A percentile compares a stretch with the other conserved stretches of the same genome.
phyloP scores from a whole-genome alignment of 2,329 filamentous ascomycete genomes.

The Geosmithia flava region DNA sequence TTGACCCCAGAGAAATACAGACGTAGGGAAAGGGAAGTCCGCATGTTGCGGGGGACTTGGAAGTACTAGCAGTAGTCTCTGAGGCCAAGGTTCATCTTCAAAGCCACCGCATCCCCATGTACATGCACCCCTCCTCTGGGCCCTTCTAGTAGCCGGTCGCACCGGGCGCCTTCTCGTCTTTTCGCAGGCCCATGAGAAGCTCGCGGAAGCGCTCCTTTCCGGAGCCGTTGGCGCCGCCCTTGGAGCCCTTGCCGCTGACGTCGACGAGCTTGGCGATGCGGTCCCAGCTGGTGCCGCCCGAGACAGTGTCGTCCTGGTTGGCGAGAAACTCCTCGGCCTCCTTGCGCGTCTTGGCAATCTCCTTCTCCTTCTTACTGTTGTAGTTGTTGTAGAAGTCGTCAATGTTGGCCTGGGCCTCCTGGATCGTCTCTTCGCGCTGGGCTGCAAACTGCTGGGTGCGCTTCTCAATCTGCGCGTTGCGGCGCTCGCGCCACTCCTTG shows the following conservation, averaged over 20 bases:
- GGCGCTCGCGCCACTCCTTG: constrained; percentile 82
- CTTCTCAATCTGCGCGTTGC: constrained; percentile 71
- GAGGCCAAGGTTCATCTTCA: neutral
- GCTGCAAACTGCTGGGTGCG: constrained; percentile 72
- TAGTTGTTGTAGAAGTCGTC: constrained; percentile 99
- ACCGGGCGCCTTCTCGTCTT: constrained; percentile 77
- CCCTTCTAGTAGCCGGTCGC: constrained; percentile 44
- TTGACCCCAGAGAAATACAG: neutral
- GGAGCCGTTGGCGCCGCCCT: constrained; percentile 76
- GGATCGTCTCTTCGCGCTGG: constrained; percentile 75
- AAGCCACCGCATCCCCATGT: neutral
- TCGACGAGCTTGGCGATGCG: constrained; percentile 97
- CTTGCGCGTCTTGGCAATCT: constrained; percentile 72
- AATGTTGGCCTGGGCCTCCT: constrained; percentile 85
- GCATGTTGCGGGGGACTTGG: too few relatives aligned
- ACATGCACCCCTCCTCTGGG: too few relatives aligned
- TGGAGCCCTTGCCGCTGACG: constrained; percentile 81
- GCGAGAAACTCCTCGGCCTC: constrained; percentile 90
- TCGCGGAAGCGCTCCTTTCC: constrained; percentile 97
- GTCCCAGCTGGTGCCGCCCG: constrained; percentile 96
- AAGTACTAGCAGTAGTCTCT: too few relatives aligned
- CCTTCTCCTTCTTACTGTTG: constrained; percentile 96
- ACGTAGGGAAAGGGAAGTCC: neutral
- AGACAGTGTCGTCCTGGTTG: constrained; percentile 81
- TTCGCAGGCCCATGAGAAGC: constrained; percentile 72